Evolutionary conservation across 768 basidiomycete species (phyloP), one percentile per base, ranked within the genome.

Genomic region (Lactarius trivialis): DNA sequence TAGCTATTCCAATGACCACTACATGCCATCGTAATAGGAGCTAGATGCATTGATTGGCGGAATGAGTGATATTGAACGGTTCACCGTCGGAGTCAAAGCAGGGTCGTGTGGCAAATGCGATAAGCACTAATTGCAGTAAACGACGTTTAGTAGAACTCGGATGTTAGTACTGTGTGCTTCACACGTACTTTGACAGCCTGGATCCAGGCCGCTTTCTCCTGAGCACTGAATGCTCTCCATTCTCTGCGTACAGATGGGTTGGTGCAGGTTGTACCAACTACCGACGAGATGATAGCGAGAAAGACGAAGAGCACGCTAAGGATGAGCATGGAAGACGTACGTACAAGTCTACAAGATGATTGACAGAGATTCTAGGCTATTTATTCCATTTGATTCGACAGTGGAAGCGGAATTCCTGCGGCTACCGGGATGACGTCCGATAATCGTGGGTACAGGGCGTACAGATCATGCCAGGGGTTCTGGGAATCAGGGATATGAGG

Each of bases 121-220:
- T 21, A 68, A 45, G 28, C 67, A 68, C 67, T 68, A 12, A 3
- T n/a, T n/a, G n/a, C n/a, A 36, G 12, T 12, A 53, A 11, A 24
- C 11, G 45, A 2, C 14, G 12, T 48, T 48, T 11, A 45, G 45
- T 9, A 45, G 45, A 48, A 1, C 11, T 2, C 12, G 45, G 12
- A 7, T 6, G 12, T 14, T 24, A 24, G 45, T 48, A 26, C 11
- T 14, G 4, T 48, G 24, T 12, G 21, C 11, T 14, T n/a, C 0
- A 55, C 51, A 50, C 66, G 14, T 14, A 71, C 70, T 30, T 71
- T 69, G 36, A 69, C 60, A 19, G 70, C 68, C 7, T 55, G 52
- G 33, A 71, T 69, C 69, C 69, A 71, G 6, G 64, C 70, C 5
- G 62, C 65, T 37, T 63, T 64, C 43, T 71, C 64, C 3, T 49